phyloP scores from a whole-genome alignment of 2,329 filamentous ascomycete genomes.

The Cadophora sp. region DNA sequence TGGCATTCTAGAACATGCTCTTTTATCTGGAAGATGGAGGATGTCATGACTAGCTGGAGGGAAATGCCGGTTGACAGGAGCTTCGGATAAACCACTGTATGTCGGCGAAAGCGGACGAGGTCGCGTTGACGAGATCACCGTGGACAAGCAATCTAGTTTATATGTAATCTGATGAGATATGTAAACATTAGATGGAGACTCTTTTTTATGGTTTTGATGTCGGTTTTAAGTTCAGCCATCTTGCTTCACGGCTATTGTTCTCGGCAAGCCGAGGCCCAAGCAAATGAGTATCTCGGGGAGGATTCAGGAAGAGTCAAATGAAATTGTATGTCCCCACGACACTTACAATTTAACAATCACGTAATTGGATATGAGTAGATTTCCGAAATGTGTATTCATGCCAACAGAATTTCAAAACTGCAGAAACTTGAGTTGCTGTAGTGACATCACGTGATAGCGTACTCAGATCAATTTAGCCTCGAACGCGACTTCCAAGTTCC shows the following conservation, averaged over 20 bases:
- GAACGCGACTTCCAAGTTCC: constrained; percentile 9
- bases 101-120: background rate
- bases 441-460: background rate
- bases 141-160: background rate
- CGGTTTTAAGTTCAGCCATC: background rate
- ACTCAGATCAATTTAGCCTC: constrained; percentile 9
- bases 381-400: background rate
- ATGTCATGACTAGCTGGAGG: constrained; percentile 29
- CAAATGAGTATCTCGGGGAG: background rate
- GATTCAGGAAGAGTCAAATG: background rate
- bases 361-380: no score
- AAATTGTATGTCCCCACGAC: background rate
- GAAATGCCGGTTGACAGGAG: background rate
- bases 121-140: background rate
- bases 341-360: background rate
- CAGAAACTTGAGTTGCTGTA: background rate
- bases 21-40: constrained; percentile 64
- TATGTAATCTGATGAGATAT: background rate
- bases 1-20: constrained; percentile 77
- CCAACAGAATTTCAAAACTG: background rate
- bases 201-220: background rate
- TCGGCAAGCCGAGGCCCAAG: constrained; percentile 16
- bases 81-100: background rate
- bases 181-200: background rate
- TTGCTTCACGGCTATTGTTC: constrained; percentile 7